phyloP scores from a whole-genome alignment of 2,329 filamentous ascomycete genomes.

The Chaetoscypha palmicola region DNA sequence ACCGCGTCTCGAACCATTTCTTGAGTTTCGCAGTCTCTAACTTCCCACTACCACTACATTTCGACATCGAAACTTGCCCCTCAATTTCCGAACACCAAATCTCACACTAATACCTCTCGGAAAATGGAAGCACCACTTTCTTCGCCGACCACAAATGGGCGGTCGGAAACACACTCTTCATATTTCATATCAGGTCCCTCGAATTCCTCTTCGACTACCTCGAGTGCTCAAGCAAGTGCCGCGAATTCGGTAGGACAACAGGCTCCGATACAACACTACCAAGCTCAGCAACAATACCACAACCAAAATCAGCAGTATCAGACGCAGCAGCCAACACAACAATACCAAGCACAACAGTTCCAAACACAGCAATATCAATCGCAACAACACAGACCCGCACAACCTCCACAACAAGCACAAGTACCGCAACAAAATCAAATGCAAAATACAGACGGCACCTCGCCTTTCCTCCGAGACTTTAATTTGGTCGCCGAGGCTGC shows the following conservation, averaged over 20 bases:
- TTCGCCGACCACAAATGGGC: slow-evolving; percentile 23
- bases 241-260: slow-evolving; percentile 24
- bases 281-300: no score
- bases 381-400: slow-evolving; percentile 3
- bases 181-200: slow-evolving; percentile 21
- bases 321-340: slow-evolving; percentile 24
- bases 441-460: slow-evolving; percentile 41
- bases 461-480: slow-evolving; percentile 69
- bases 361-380: neutral
- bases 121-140: slow-evolving; percentile 34
- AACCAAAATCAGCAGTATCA: no score
- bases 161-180: slow-evolving; percentile 15
- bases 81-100: neutral
- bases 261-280: slow-evolving; percentile 24
- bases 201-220: slow-evolving; percentile 21
- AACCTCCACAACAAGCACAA: slow-evolving; percentile 9
- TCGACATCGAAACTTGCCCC: neutral
- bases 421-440: slow-evolving; percentile 13
- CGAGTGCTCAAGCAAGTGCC: slow-evolving; percentile 13
- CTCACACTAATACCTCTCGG: slow-evolving; percentile 29
- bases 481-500: slow-evolving; percentile 86
- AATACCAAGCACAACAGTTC: slow-evolving; percentile 1
- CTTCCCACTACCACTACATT: no score
- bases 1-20: no score
- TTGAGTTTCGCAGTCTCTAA: no score